These are phyloP conservation scores for Bryoerythrophyllum caledonicum DNA, from an alignment of 225 moss, liverwort and hornwort genomes.

Conservation along the genomic window DNA sequence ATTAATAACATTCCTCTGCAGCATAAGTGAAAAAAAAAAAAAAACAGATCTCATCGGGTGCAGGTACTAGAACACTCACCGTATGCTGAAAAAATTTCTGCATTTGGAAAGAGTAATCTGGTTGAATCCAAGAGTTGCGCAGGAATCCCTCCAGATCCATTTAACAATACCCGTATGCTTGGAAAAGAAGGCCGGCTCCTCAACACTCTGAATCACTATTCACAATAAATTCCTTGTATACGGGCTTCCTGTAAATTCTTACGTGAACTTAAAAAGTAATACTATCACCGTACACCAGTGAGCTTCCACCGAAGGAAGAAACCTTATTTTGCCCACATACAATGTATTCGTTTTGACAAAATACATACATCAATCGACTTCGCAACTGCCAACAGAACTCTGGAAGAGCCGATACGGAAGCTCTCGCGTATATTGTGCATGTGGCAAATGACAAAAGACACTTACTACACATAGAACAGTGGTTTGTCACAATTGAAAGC, in stretches of 20 bases:
- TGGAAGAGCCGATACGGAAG: not conserved
- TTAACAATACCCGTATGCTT: conserved; percentile 70
- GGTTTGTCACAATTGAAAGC: conserved; percentile 14
- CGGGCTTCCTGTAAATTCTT: conserved; percentile 6
- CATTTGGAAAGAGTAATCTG: conserved; percentile 68
- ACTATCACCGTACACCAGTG: conserved; percentile 3
- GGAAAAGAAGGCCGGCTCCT: conserved; percentile 43
- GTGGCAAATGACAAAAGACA: conserved; percentile 2
- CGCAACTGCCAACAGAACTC: not conserved
- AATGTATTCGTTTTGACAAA: conserved; percentile 6
- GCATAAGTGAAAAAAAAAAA: not conserved
- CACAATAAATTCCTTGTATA: conserved; percentile 35
- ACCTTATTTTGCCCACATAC: not conserved
- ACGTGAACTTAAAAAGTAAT: conserved; percentile 12
- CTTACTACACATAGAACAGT: not conserved
- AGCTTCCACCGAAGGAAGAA: not conserved
- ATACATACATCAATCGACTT: conserved; percentile 1
- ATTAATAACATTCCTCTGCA: conserved; percentile 8
- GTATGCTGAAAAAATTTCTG: conserved; percentile 82
- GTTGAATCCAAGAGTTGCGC: conserved; percentile 63
- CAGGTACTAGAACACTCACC: conserved; percentile 52
- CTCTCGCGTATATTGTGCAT: conserved; percentile 1
- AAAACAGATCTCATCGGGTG: conserved; percentile 11
- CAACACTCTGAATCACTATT: conserved; percentile 42
- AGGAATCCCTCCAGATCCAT: conserved; percentile 88